Evolutionary conservation across 1,139 yeast species (phyloP), one percentile per base, ranked within the genome.

Genomic region (Geotrichum siamense): DNA sequence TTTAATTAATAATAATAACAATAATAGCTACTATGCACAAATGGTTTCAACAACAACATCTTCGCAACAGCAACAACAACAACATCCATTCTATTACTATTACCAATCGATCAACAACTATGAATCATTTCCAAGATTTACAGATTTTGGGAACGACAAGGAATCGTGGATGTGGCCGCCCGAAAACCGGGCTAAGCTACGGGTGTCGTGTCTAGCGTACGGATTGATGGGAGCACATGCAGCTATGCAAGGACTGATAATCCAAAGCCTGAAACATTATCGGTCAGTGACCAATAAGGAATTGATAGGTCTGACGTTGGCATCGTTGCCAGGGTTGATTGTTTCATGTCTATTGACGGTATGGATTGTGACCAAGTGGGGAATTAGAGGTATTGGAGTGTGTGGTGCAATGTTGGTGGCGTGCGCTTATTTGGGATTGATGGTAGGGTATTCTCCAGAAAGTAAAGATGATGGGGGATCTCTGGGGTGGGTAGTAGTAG

Each of bases 241-340:
- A 54, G 73, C 74, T 13, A 68, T 74, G 0, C 69, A 75, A 1
- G 77, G 76, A 36, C 74, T 74, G 2, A 53, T 72, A 25, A 62
- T 72, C 43, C 76, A 75, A 3, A 74, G 72, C 48, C 54, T 52
- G 5, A 59, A 62, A 43, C 51, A 52, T 52, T 21, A 38, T 20
- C 20, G 33, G n/a, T 28, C 35, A 23, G 26, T 44, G 13, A 41
- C 34, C 23, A 41, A 44, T 29, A 39, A 39, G 19, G 23, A 38
- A 8, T 26, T 44, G 5, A 26, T 36, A 21, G 38, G 39, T 6
- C 44, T 54, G 10, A 44, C 57, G 21, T 45, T 58, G 15, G 54
- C 54, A 2, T 61, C 61, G 1, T 48, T 54, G 9, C 34, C 49
- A 2, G 71, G 71, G 1, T 63, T 57, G 39, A 58, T 65, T 19